A percentile compares a stretch with the other conserved stretches of the same genome.
Evolutionary conservation across 129 eudicot genomes (phyloP).

Genomic region (Artemisia tridentata): DNA sequence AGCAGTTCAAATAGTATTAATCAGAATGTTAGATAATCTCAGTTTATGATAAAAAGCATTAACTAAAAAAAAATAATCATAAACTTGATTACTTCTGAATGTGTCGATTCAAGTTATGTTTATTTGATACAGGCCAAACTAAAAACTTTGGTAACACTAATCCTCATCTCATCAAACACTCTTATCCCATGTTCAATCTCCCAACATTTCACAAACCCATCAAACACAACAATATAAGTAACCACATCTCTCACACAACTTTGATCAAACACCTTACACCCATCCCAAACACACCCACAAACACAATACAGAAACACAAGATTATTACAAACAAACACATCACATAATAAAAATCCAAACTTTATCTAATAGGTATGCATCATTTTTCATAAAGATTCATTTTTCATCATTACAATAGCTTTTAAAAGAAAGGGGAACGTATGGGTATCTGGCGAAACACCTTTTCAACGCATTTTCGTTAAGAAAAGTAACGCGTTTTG

Average conservation of each 20-base stretch:
- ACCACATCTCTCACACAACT: slow-evolving; percentile 50
- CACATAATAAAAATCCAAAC: slow-evolving; percentile 42
- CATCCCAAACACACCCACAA: slow-evolving; percentile 30
- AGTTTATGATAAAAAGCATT: too few relatives aligned
- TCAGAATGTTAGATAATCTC: too few relatives aligned
- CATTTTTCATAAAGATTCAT: slow-evolving; percentile 22
- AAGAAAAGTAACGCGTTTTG: slow-evolving; percentile 38
- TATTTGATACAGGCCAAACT: too few relatives aligned
- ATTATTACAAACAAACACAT: slow-evolving; percentile 57
- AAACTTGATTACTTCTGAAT: too few relatives aligned
- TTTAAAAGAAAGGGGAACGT: slow-evolving; percentile 64
- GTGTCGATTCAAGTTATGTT: too few relatives aligned
- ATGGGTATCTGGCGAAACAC: slow-evolving; percentile 46
- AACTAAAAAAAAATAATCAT: too few relatives aligned
- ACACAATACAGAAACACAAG: slow-evolving; percentile 42
- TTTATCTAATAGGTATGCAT: slow-evolving; percentile 45
- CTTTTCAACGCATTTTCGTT: slow-evolving; percentile 43
- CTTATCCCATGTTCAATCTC: slow-evolving; percentile 39
- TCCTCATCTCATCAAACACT: slow-evolving; percentile 56
- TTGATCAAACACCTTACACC: slow-evolving; percentile 53
- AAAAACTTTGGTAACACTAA: too few relatives aligned
- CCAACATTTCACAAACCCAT: slow-evolving; percentile 61
- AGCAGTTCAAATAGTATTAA: too few relatives aligned
- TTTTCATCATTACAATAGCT: slow-evolving; percentile 38
- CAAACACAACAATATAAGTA: slow-evolving; percentile 55